Conservation (phyloP, 2,329 filamentous ascomycete genomes). For the Lachnellula subtilissima region DNA sequence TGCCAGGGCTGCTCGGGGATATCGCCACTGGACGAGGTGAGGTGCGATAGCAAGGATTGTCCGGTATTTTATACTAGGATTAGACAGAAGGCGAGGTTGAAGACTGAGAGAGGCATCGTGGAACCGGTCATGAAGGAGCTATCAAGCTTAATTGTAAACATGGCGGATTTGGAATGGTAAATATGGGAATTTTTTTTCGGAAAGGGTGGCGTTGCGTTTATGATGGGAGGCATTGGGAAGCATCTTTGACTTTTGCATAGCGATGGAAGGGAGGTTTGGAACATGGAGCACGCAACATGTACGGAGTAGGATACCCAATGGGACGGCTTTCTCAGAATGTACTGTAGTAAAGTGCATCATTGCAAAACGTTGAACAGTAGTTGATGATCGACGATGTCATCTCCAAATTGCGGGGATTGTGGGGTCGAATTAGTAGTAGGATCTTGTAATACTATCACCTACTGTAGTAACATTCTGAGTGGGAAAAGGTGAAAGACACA, state of each 20-base stretch:
- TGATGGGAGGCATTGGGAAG: not conserved
- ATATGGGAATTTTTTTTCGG: not conserved
- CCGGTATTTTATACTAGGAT: conserved; percentile 81
- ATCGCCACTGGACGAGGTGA: conserved; percentile 69
- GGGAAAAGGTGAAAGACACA: not conserved
- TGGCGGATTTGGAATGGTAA: conserved; percentile 29
- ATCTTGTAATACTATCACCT: no score
- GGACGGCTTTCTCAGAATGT: not conserved
- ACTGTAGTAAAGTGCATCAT: no score
- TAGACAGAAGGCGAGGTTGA: conserved; percentile 50
- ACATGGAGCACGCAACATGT: not conserved
- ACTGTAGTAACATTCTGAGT: not conserved
- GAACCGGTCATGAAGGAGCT: conserved; percentile 40
- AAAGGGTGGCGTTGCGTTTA: not conserved
- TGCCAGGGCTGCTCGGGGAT: conserved; percentile 78
- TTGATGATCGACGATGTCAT: not conserved
- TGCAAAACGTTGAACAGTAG: not conserved
- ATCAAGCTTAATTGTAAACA: conserved; percentile 26
- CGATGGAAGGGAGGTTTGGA: not conserved
- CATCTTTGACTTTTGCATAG: conserved; percentile 1
- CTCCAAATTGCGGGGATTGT: not conserved
- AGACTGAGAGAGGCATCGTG: conserved; percentile 34
- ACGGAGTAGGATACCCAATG: not conserved
- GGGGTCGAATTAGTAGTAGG: not conserved
- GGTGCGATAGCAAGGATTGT: conserved; percentile 87